Conservation (phyloP, 345 rosid genomes). For the Sonneratia caseolaris region DNA sequence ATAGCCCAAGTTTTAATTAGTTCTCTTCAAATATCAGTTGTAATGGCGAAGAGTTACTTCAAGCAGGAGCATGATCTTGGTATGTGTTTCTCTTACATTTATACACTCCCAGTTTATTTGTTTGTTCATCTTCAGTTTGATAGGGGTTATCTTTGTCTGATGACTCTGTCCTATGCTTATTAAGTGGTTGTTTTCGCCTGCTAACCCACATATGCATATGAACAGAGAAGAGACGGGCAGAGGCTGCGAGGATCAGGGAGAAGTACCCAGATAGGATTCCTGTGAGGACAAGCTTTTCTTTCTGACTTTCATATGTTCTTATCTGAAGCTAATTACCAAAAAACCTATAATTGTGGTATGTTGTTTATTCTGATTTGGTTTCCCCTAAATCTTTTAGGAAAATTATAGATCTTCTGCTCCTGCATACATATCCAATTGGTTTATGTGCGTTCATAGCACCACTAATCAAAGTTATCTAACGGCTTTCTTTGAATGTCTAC, state of each 20-base stretch:
- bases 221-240: constrained; percentile 84
- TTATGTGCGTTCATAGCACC: background rate
- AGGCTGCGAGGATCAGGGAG: constrained; percentile 93
- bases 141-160: background rate
- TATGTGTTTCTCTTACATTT: constrained; percentile 8
- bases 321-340: background rate
- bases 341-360: background rate
- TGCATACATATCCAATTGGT: background rate
- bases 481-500: background rate
- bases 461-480: background rate
- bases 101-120: background rate
- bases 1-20: constrained; percentile 7
- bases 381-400: background rate
- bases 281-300: constrained; percentile 33
- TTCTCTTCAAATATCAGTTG: constrained; percentile 15
- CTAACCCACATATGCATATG: background rate
- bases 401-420: background rate
- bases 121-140: background rate
- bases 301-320: background rate
- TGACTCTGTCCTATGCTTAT: background rate
- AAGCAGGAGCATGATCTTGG: constrained; percentile 96
- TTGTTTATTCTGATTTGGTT: background rate
- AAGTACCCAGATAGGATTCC: constrained; percentile 96
- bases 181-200: background rate
- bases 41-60: constrained; percentile 78